Evolutionary conservation across 2,329 filamentous ascomycete genomes (phyloP), one percentile per base, ranked within the genome.

Genomic region (Colletotrichum euphorbiae): DNA sequence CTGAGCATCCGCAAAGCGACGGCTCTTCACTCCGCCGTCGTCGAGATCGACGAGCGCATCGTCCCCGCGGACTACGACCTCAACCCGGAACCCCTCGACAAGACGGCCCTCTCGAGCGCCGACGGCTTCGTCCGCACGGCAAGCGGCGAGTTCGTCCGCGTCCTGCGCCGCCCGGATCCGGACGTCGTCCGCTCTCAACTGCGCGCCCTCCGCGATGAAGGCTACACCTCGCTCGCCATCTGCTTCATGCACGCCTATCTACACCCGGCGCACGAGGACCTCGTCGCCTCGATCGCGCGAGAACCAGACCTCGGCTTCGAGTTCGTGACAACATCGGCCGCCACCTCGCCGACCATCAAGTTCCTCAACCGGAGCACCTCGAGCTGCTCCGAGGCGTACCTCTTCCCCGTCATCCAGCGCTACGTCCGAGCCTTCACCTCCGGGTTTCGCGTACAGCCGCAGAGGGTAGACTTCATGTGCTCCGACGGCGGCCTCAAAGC

Each of bases 1-100:
- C 80, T 93, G 13, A 87, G 86, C 28, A 90, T 93, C 58, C 81
- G 84, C 62, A 90, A 91, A 71, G 87, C 90, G 1, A 87, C 90
- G 63, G 87, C 90, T 7, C 81, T 93, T 1, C 92, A 92, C 75
- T 85, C 89, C 68, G 84, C 80, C 46, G 90, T 93, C 0, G 77
- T 93, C 11, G 90, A 93, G 77, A 84, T 93, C 28, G 88, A 92
- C 64, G 91, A 93, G 80, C 81, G 91, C 43, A 89, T 93, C 6
- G 92, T 90, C 1, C 77, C 92, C 33, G 90, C 92, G 72, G 90
- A 92, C 73, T 93, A 93, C 74, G 89, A 93, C 73, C 89, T 90
- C 2, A 83, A 86, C 63, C 82, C 89, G 38, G 78, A 80, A n/a
- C 76, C 82, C 5, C 87, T 88, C 3, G 77, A 87, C 17, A 81